phyloP scores from a whole-genome alignment of 768 basidiomycete genomes.

The Pholiota conissans region DNA sequence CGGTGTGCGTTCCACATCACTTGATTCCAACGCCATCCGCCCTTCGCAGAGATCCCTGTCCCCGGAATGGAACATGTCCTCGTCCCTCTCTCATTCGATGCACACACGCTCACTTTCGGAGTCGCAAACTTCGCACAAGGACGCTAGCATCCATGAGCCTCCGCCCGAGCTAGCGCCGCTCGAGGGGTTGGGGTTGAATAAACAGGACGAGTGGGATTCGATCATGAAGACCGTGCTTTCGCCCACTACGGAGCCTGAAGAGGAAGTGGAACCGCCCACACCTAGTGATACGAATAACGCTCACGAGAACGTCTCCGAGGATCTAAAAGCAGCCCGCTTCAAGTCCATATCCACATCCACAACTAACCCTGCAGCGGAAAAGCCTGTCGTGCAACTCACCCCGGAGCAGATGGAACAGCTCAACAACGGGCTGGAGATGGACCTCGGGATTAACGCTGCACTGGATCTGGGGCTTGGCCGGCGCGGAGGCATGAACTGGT shows the following conservation, averaged over 20 bases:
- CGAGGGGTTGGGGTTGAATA: slow-evolving; percentile 31
- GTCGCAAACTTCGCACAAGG: slow-evolving; percentile 3
- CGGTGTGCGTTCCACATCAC: slow-evolving; percentile 36
- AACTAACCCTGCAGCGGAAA: slow-evolving; percentile 14
- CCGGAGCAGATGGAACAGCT: slow-evolving; percentile 37
- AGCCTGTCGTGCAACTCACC: slow-evolving; percentile 18
- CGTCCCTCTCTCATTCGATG: slow-evolving; percentile 15
- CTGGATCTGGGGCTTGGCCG: slow-evolving; percentile 40
- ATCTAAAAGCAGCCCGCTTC: too few species aligned
- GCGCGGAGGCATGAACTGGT: slow-evolving; percentile 37
- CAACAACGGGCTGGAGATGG: slow-evolving; percentile 34
- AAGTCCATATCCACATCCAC: not conserved
- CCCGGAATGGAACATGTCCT: slow-evolving; percentile 37
- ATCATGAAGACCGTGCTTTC: slow-evolving; percentile 39
- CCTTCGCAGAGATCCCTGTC: slow-evolving; percentile 25
- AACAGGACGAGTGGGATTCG: slow-evolving; percentile 40
- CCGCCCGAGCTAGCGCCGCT: slow-evolving; percentile 33
- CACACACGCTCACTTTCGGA: slow-evolving; percentile 8
- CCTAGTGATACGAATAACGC: slow-evolving; percentile 3
- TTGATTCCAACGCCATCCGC: slow-evolving; percentile 33
- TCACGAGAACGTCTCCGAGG: slow-evolving; percentile 4
- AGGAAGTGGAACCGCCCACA: not conserved
- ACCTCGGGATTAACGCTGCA: slow-evolving; percentile 37
- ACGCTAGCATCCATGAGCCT: slow-evolving; percentile 19
- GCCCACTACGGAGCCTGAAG: slow-evolving; percentile 15